Conservation (phyloP, 441 rosid species). For the Populus trichocarpa region DNA sequence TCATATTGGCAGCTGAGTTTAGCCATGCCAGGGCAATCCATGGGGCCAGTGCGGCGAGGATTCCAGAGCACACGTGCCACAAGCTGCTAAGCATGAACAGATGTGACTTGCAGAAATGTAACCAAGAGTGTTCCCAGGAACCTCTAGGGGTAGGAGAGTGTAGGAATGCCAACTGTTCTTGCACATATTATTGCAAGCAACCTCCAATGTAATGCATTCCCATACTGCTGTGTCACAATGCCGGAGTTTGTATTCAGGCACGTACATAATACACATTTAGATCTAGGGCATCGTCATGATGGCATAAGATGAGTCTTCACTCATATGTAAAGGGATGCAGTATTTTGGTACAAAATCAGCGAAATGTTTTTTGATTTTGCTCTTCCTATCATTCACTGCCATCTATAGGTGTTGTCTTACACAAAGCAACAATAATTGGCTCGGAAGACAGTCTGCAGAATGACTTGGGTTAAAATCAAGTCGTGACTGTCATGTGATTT, state of each 20-base stretch:
- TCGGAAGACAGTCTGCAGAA: too few relatives aligned
- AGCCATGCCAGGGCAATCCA: conserved; percentile 10
- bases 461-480: too few relatives aligned
- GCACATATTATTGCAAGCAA: conserved; percentile 45
- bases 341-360: background rate
- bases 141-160: conserved; percentile 42
- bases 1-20: background rate
- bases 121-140: conserved; percentile 31
- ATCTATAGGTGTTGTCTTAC: background rate
- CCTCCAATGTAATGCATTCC: conserved; percentile 31
- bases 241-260: background rate
- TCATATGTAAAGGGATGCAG: background rate
- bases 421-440: background rate
- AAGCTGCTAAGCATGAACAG: conserved; percentile 18
- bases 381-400: background rate
- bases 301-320: background rate
- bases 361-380: background rate
- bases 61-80: conserved; percentile 59
- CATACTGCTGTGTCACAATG: background rate
- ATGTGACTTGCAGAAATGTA: conserved; percentile 34
- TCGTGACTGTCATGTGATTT: too few relatives aligned
- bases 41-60: conserved; percentile 24
- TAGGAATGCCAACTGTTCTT: conserved; percentile 33
- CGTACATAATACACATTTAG: background rate
- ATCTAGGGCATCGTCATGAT: background rate